Evolutionary conservation across 768 basidiomycete genomes (phyloP), one percentile per base, ranked within the genome.

Genomic region (Rhizopogon vinicolor): DNA sequence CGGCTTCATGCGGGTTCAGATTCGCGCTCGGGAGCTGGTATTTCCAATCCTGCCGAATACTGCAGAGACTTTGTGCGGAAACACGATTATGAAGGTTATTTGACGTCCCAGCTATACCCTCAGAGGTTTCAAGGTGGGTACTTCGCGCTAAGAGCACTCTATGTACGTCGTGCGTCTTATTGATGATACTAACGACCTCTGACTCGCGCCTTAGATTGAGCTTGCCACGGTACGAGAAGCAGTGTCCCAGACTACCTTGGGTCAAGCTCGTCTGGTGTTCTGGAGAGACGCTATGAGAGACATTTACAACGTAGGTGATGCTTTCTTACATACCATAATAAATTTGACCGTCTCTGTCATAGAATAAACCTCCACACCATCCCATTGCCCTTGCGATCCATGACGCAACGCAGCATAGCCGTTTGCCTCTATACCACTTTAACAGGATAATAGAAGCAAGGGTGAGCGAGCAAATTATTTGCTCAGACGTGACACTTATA

Each of bases 261-360:
- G 90, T n/a, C 82, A 84, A 66, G 89, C 92, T 79, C 79, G 89
- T 60, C 81, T 91, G 75, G 86, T 92, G 66, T 93, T 93, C 67
- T 94, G 91, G 91, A 81, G 83, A 62, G 90, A 94, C 64, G 84
- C 88, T 12, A 64, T 93, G 28, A 88, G 85, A 62, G 78, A 72
- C 45, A 81, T 91, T 19, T 74, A 74, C 62, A 79, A 86, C 65
- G 91, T 88, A 48, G 56, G 69, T 65, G 44, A 63, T 67, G 78
- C 28, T 52, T 33, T 14, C 16, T 13, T 44, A 40, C 33, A 48
- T 39, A 49, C 31, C 25, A 8, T 18, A 41, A 16, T 44, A n/a
- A 16, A 56, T 60, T 48, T 62, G 43, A 57, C 44, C 54, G 45
- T 67, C 58, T 45, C 49, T 52, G 56, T 58, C 54, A 56, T 73